phyloP scores from a whole-genome alignment of 306 rosid genomes.

The Ceratonia siliqua region DNA sequence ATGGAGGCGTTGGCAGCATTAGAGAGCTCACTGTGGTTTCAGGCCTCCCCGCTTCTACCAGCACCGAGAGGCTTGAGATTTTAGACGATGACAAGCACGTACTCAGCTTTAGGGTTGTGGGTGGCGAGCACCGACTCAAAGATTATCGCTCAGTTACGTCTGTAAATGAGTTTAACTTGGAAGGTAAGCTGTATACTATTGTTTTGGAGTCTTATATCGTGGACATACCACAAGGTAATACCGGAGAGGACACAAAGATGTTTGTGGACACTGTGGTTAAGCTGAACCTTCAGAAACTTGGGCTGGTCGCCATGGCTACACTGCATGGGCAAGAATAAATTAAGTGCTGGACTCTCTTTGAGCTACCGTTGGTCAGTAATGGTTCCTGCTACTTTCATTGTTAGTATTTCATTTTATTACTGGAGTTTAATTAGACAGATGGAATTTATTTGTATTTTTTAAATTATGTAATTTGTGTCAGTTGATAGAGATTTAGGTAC shows the following conservation, averaged over 20 bases:
- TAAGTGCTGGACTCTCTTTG: background rate
- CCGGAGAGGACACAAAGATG: constrained; percentile 88
- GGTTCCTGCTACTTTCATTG: constrained; percentile 23
- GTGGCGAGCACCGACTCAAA: constrained; percentile 82
- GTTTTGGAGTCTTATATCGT: constrained; percentile 86
- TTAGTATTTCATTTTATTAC: background rate
- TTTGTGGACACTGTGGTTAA: constrained; percentile 82
- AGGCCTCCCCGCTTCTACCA: constrained; percentile 87
- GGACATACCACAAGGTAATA: constrained; percentile 84
- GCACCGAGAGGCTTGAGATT: constrained; percentile 89
- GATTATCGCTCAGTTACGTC: constrained; percentile 85
- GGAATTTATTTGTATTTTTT: background rate
- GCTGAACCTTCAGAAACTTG: constrained; percentile 91
- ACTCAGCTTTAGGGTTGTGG: constrained; percentile 75
- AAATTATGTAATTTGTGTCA: background rate
- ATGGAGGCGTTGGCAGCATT: constrained; percentile 77
- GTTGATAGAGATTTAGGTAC: too few relatives aligned
- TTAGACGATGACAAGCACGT: constrained; percentile 79
- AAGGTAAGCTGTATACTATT: constrained; percentile 56
- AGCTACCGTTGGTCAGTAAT: background rate
- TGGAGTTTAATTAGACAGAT: background rate
- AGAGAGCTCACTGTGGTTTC: constrained; percentile 84
- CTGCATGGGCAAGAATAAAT: constrained; percentile 33
- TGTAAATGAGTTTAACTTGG: constrained; percentile 58
- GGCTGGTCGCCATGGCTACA: constrained; percentile 51